phyloP scores from a whole-genome alignment of 1,139 yeast species.

The Insectozyma bohioensis region DNA sequence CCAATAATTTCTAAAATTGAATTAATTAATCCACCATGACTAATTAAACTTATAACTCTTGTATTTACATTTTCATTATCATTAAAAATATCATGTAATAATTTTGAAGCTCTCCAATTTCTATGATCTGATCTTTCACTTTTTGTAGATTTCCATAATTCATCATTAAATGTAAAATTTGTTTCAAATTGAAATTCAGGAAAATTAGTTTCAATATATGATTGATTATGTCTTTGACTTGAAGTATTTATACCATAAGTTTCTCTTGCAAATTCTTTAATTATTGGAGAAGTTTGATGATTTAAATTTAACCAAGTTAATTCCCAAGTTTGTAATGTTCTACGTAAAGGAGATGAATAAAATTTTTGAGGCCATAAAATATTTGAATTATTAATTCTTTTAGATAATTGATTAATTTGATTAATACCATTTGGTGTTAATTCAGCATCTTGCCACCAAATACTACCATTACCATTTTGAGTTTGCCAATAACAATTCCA shows the following conservation, averaged over 20 bases:
- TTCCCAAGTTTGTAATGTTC: constrained; percentile 36
- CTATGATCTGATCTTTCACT: constrained; percentile 14
- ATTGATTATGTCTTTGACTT: constrained; percentile 31
- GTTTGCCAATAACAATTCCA: constrained; percentile 40
- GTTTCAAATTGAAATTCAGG: constrained; percentile 29
- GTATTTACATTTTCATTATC: constrained; percentile 14
- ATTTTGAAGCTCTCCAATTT: constrained; percentile 25
- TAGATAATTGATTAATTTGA: constrained; percentile 20
- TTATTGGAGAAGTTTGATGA: constrained; percentile 19
- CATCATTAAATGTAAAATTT: constrained; percentile 27
- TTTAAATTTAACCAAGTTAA: constrained; percentile 24
- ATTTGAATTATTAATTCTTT: constrained; percentile 16
- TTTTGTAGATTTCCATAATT: constrained; percentile 22
- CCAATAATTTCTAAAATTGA: constrained; percentile 28
- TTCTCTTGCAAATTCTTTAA: constrained; percentile 37
- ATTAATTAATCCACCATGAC: constrained; percentile 35
- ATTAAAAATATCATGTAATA: constrained; percentile 33
- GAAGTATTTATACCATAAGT: constrained; percentile 38
- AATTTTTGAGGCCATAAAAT: constrained; percentile 29
- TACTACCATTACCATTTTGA: constrained; percentile 28
- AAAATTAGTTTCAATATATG: constrained; percentile 23
- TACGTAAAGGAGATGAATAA: constrained; percentile 35
- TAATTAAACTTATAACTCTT: constrained; percentile 29
- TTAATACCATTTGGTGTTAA: constrained; percentile 28
- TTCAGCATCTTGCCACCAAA: constrained; percentile 38